Evolutionary conservation across 2,329 filamentous ascomycete species (phyloP).

Genomic region (Talaromyces verruculosus): DNA sequence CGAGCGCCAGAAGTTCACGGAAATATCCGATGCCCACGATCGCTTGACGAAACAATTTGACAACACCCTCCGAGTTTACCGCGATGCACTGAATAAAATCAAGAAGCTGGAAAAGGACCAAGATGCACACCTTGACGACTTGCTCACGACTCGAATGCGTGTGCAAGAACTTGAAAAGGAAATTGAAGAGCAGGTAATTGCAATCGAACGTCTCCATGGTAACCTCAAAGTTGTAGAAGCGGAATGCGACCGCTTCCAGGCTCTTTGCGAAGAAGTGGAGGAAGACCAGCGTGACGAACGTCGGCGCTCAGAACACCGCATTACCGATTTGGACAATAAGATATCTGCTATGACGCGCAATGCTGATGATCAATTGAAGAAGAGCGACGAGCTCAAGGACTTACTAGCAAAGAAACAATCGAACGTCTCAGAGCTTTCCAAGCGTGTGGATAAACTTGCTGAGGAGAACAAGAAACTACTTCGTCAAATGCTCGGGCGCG

Average conservation of each 20-base stretch:
- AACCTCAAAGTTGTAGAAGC: constrained; percentile 34
- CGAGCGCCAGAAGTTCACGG: constrained; percentile 35
- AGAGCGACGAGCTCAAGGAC: constrained; percentile 34
- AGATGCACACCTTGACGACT: constrained; percentile 46
- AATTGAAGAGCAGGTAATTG: constrained; percentile 41
- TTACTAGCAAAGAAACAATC: constrained; percentile 2
- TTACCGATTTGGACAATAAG: constrained; percentile 38
- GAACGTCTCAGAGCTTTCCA: constrained; percentile 36
- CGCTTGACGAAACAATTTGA: constrained; percentile 49
- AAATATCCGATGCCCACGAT: constrained; percentile 40
- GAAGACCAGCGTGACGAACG: constrained; percentile 34
- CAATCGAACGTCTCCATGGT: constrained; percentile 43
- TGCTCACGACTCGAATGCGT: constrained; percentile 46
- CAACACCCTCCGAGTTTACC: constrained; percentile 39
- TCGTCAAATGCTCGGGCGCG: constrained; percentile 30
- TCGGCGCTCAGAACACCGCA: constrained; percentile 32
- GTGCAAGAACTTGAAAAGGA: constrained; percentile 45
- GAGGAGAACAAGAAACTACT: constrained; percentile 38
- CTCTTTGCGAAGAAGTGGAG: constrained; percentile 31
- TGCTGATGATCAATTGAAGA: constrained; percentile 32
- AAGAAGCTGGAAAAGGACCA: constrained; percentile 41
- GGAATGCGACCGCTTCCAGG: not conserved
- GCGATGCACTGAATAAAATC: constrained; percentile 39
- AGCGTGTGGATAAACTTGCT: constrained; percentile 38
- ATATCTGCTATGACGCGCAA: constrained; percentile 37